Base-by-base conservation (phyloP, 139 green algal genomes). In the Coccomyxa sp. region DNA sequence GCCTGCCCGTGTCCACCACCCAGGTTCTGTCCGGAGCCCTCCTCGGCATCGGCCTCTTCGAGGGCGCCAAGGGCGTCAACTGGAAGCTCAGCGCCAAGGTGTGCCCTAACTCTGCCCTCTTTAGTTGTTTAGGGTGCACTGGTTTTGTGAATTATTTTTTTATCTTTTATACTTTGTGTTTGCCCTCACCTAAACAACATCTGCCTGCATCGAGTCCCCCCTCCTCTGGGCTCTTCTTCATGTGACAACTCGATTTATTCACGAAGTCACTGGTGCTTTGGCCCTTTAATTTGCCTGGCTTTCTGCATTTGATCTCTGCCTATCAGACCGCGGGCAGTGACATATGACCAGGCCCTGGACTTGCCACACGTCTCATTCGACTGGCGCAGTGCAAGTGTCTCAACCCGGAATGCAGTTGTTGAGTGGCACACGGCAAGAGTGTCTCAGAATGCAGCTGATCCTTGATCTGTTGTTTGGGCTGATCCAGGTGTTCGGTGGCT, bases 1-100 rank as follows among this genome's bases (percentile, higher is more conserved):
- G 81, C 31, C 82, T 90, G 13, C 88, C 88, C 57, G 85, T 91
- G 38, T 91, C 86, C 76, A 91, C 86, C 38, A 90, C 88, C 3
- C 88, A 91, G 32, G 82, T 84, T 78, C 88, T 90, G 28, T 80
- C 88, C 0, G 88, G 88, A n/a, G 86, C 82, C 21, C 57, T 82
- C 57, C 78, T 82, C 25, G 78, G 57, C 0, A 14, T 82, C 11
- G 78, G 78, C 57, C 78, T 82, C 1, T 75, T 75, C 9, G 78
- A 82, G 58, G 78, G 78, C 21, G 27, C 28, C 21, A 82, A 82
- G 78, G 78, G 78, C n/a, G 78, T 82, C 78, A 82, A 82, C 78
- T 75, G 57, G 57, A 63, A 15, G 63, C 18, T 25, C 63, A 28
- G 18, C 10, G 63, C 21, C 21, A 21, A 25, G 63, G 63, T 71